Percentiles rank a stretch among this genome's conserved stretches.
These are phyloP conservation scores for Luffa acutangula DNA, from an alignment of 306 rosid species.

Conservation along the genomic window DNA sequence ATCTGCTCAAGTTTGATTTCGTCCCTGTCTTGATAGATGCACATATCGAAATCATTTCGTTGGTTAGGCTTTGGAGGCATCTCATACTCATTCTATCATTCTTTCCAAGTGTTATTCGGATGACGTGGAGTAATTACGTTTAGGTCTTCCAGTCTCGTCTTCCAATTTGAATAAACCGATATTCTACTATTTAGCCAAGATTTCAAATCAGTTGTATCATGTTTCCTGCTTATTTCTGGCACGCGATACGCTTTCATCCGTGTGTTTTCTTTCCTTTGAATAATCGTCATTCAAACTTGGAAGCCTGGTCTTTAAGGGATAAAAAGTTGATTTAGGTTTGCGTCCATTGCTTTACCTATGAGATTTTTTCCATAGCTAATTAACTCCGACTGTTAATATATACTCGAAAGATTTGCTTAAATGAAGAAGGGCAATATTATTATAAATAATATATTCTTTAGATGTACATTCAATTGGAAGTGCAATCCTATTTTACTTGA, in stretches of 20 bases:
- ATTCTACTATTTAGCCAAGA: not conserved
- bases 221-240: not conserved
- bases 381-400: too few relatives aligned
- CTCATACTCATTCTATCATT: not conserved
- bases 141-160: not conserved
- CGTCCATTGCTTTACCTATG: not conserved
- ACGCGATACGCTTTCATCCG: not conserved
- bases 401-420: not conserved
- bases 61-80: not conserved
- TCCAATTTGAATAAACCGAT: not conserved
- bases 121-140: not conserved
- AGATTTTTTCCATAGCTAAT: not conserved
- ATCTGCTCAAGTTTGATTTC: slow-evolving; percentile 68
- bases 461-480: not conserved
- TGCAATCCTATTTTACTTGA: not conserved
- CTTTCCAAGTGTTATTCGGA: not conserved
- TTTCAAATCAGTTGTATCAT: not conserved
- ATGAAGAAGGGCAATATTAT: not conserved
- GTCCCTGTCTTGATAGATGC: not conserved
- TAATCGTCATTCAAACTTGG: not conserved
- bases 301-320: not conserved
- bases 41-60: not conserved
- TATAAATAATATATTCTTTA: not conserved
- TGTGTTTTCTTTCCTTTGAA: not conserved
- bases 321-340: not conserved